phyloP scores from a whole-genome alignment of 2,329 filamentous ascomycete genomes.

The Aspergillus thermomutatus region DNA sequence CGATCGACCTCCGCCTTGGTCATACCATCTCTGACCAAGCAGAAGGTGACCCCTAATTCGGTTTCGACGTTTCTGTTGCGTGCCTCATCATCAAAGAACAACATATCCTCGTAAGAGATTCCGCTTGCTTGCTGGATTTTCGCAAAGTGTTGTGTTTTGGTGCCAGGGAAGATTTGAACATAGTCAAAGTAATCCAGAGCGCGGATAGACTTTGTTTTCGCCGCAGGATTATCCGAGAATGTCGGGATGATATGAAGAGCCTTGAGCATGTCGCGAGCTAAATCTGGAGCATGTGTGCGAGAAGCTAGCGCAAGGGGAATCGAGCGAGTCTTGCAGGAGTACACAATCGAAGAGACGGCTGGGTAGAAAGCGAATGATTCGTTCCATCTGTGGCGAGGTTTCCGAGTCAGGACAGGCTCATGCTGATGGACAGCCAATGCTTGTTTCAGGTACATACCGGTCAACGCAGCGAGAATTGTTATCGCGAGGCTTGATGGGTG shows the following conservation, averaged over 20 bases:
- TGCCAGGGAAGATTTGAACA: constrained; percentile 65
- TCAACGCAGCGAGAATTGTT: constrained; percentile 45
- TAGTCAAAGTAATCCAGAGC: constrained; percentile 55
- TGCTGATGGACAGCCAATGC: background rate
- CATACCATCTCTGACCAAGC: constrained; percentile 75
- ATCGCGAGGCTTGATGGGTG: constrained; percentile 65
- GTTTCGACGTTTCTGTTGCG: constrained; percentile 77
- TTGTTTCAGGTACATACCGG: constrained; percentile 26
- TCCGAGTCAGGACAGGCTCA: background rate
- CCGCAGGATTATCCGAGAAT: constrained; percentile 38
- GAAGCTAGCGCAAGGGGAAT: constrained; percentile 71
- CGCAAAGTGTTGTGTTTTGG: constrained; percentile 83
- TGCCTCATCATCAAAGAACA: constrained; percentile 93
- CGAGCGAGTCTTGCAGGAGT: constrained; percentile 53
- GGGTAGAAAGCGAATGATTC: constrained; percentile 69
- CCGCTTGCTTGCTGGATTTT: constrained; percentile 67
- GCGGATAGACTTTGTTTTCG: constrained; percentile 46
- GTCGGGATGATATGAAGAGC: constrained; percentile 60
- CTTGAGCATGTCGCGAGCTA: constrained; percentile 77
- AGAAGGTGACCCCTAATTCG: constrained; percentile 77
- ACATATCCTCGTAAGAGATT: constrained; percentile 74
- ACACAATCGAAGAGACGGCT: constrained; percentile 66
- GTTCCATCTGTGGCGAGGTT: constrained; percentile 45
- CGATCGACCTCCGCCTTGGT: constrained; percentile 72
- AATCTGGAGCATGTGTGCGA: constrained; percentile 73